Evolutionary conservation across 768 basidiomycete species (phyloP), one percentile per base, ranked within the genome.

Genomic region (Baorangia bicolor): DNA sequence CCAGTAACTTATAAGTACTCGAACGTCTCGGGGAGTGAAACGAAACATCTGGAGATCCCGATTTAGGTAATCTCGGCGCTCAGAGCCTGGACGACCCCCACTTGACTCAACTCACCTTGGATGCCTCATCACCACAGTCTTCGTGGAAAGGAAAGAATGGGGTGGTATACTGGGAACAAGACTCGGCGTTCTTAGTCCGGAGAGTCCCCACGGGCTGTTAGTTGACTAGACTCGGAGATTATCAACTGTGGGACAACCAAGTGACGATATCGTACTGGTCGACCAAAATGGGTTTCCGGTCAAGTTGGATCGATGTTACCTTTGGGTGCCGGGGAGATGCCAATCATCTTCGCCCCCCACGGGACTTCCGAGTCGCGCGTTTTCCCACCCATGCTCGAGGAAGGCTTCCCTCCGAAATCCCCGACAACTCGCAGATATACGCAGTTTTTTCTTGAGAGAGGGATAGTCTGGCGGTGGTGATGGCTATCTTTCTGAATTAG

Each of bases 41-140:
- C 16, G n/a, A 23, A 34, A 21, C 5, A 23, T 28, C 38, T 28
- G 14, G 30, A 31, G 7, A 47, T 25, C 56, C 51, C 27, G 6
- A 34, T 38, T 60, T 53, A 33, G 44, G 58, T 34, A 20, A 37
- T 30, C 34, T 60, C 21, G n/a, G 53, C 37, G n/a, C 13, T 44
- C 14, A 16, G 31, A 39, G 55, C 54, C n/a, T 6, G 16, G 21
- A 4, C 4, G 9, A 5, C 11, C 5, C 5, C 20, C 9, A n/a
- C 18, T 11, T n/a, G 35, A 8, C 31, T 46, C 20, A 10, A 20
- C 49, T 33, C 14, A 20, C 44, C 35, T 12, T 28, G 27, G 25
- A 45, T 38, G 42, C 47, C 18, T 40, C 42, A 21, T 37, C 49
- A 49, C 18, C 34, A 14, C 10, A 30, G 40, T 25, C 27, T 11